A percentile compares a stretch with the other conserved stretches of the same genome.
Evolutionary conservation across 2,329 filamentous ascomycete species (phyloP).

Genomic region (Claviceps cyperi): DNA sequence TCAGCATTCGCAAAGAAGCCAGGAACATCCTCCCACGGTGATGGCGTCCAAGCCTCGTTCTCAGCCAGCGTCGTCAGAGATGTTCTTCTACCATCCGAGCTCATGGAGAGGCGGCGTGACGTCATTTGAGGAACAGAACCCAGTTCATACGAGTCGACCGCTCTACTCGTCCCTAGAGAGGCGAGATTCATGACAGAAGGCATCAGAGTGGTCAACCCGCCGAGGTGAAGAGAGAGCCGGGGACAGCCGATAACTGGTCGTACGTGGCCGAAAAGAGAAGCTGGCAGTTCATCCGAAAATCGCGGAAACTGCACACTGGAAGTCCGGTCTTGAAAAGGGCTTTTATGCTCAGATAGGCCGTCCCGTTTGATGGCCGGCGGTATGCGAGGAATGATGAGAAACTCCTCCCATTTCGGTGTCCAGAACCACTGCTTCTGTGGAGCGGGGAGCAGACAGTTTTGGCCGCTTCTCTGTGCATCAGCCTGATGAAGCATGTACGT

Average conservation of each 20-base stretch:
- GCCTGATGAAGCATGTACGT: slow-evolving; percentile 21
- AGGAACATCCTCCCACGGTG: background rate
- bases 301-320: background rate
- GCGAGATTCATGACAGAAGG: slow-evolving; percentile 13
- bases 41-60: background rate
- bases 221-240: slow-evolving; percentile 20
- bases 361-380: slow-evolving; percentile 15
- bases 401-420: slow-evolving; percentile 21
- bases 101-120: background rate
- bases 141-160: background rate
- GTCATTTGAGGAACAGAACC: background rate
- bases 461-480: slow-evolving; percentile 12
- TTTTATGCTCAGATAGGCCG: background rate
- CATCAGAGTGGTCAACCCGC: slow-evolving; percentile 11
- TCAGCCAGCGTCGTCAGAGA: slow-evolving; percentile 1
- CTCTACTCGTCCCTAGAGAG: background rate
- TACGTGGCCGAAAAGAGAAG: background rate
- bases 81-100: background rate
- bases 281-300: slow-evolving; percentile 5
- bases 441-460: slow-evolving; percentile 14
- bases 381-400: slow-evolving; percentile 21
- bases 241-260: slow-evolving; percentile 8
- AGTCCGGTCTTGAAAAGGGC: background rate
- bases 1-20: background rate
- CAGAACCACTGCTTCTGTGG: slow-evolving; percentile 20